phyloP scores from a whole-genome alignment of 2,329 filamentous ascomycete genomes.

The Stagonosporopsis chrysanthemi region DNA sequence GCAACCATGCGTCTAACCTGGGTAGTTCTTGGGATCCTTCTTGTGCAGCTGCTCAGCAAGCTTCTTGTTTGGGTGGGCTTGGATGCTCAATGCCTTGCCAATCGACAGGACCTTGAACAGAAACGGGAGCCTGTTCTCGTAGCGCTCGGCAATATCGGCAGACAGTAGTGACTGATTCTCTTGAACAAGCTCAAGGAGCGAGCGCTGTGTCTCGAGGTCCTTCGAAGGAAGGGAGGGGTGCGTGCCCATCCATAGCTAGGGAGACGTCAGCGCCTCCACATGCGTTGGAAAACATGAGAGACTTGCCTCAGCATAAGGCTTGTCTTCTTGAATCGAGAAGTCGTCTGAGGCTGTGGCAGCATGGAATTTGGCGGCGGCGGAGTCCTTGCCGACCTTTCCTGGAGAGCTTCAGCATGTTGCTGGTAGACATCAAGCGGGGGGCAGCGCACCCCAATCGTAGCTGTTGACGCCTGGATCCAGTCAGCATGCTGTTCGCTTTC shows the following conservation, averaged over 20 bases:
- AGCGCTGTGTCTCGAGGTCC: slow-evolving; percentile 82
- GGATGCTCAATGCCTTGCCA: slow-evolving; percentile 93
- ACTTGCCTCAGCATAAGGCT: slow-evolving; percentile 88
- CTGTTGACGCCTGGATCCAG: slow-evolving; percentile 84
- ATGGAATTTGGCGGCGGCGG: slow-evolving; percentile 88
- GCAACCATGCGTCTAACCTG: slow-evolving; percentile 55
- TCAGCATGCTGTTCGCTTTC: slow-evolving; percentile 23
- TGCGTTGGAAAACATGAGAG: not conserved
- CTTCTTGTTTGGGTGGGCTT: slow-evolving; percentile 96
- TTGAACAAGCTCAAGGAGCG: slow-evolving; percentile 84
- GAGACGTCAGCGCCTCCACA: slow-evolving; percentile 26
- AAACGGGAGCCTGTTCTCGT: slow-evolving; percentile 86
- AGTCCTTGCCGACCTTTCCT: slow-evolving; percentile 87
- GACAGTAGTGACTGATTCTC: slow-evolving; percentile 87
- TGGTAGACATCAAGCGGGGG: slow-evolving; percentile 31
- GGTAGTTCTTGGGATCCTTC: slow-evolving; percentile 90
- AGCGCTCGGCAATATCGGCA: slow-evolving; percentile 73
- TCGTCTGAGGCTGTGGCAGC: slow-evolving; percentile 80
- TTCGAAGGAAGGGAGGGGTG: slow-evolving; percentile 95
- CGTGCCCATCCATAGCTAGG: slow-evolving; percentile 98
- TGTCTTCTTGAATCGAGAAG: slow-evolving; percentile 81
- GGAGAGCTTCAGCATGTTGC: slow-evolving; percentile 38
- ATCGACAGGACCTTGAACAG: slow-evolving; percentile 98
- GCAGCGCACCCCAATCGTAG: slow-evolving; percentile 85
- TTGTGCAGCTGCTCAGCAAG: slow-evolving; percentile 88